phyloP scores from a whole-genome alignment of 441 rosid genomes.

The Sinapis alba region DNA sequence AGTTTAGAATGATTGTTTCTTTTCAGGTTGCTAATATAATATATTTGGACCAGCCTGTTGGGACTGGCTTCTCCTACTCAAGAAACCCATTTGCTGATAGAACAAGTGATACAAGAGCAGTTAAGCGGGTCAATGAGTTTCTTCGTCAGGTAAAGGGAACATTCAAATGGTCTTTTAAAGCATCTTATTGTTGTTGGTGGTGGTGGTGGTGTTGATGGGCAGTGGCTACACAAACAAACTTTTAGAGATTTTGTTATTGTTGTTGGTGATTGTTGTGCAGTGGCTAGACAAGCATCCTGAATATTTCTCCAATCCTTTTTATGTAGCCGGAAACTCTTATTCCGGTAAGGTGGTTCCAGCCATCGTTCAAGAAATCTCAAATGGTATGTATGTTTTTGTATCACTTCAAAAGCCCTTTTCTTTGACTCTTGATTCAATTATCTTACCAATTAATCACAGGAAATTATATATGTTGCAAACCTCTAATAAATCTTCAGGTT shows the following conservation, averaged over 20 bases:
- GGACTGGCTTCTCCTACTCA: slow-evolving; percentile 72
- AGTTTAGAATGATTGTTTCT: neutral
- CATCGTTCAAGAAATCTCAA: slow-evolving; percentile 48
- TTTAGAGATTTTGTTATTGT: neutral
- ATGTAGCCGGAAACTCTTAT: slow-evolving; percentile 68
- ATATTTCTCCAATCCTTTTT: slow-evolving; percentile 54
- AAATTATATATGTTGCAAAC: slow-evolving; percentile 30
- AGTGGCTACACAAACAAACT: neutral
- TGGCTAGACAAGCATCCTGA: slow-evolving; percentile 65
- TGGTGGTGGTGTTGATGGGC: too few species aligned
- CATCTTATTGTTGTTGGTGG: slow-evolving; percentile 42
- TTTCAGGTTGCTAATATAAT: slow-evolving; percentile 52
- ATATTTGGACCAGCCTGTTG: slow-evolving; percentile 69
- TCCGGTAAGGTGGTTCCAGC: slow-evolving; percentile 64
- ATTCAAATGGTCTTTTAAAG: neutral
- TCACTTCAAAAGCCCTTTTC: neutral
- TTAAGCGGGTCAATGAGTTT: slow-evolving; percentile 46
- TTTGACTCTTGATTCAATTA: neutral
- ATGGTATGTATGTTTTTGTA: slow-evolving; percentile 1
- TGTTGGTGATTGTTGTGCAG: slow-evolving; percentile 72
- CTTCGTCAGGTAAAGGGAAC: slow-evolving; percentile 49
- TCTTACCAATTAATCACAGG: neutral
- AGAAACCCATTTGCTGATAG: slow-evolving; percentile 38
- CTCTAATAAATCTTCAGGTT: slow-evolving; percentile 38
- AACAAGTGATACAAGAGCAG: slow-evolving; percentile 46